Evolutionary conservation across 1,284 basidiomycete species (phyloP), one percentile per base, ranked within the genome.

Genomic region (Volvariella surrecta): DNA sequence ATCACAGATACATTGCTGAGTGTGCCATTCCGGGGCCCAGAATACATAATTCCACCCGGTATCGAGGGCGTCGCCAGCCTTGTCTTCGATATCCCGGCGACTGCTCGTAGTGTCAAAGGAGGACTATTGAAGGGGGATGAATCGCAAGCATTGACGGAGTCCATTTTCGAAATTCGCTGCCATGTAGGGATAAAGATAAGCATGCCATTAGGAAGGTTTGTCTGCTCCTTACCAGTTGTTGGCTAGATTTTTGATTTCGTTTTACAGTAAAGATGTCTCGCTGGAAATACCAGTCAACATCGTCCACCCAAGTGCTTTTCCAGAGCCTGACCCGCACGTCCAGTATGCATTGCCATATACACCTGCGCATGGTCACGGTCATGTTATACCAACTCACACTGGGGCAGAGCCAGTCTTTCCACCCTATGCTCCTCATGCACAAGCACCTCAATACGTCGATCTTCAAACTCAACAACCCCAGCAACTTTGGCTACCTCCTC

Each of bases 1-100:
- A 65, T 82, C 10, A 77, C 77, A 0, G 85, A 89, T 54, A 74
- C 76, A 0, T 60, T 85, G n/a, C 71, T 74, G 1, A 76, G 72
- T 4, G 74, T 87, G 8, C 71, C 79, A 8, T 89, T 82, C 57
- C 70, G 72, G 40, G 81, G 81, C 1, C 67, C 73, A 22, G 85
- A 88, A 50, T 88, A 87, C 51, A 71, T 75, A 35, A 76, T 87
- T 30, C 70, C 69, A 10, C 79, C 83, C 1, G 82, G 82, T 7
- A 70, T 68, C 2, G 85, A 89, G 54, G 86, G 85, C 18, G 71
- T 87, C 1, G 85, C 86, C 0, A 76, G 73, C 50, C 69, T 89
- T 6, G 82, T 86, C 3, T 79, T 89, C 49, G 78, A 87, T 55
- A 73, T 87, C 9, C 86, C 85, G 2, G 66, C 61, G 37, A 58